phyloP scores from a whole-genome alignment of 2,329 filamentous ascomycete species.

The Diaporthe citriasiana region DNA sequence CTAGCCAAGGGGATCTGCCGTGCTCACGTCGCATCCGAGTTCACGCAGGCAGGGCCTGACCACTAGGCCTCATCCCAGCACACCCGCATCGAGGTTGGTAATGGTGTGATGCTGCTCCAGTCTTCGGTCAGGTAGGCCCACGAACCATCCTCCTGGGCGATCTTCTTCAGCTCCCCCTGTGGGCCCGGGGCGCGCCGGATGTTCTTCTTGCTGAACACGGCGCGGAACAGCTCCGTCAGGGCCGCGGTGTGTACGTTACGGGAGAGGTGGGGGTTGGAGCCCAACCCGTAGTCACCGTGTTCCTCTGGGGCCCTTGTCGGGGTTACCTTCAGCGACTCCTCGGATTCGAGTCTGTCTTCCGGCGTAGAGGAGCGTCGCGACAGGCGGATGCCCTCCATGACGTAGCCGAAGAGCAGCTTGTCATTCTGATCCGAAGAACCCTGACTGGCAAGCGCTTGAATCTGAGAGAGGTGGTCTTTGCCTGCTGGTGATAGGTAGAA shows the following conservation, averaged over 20 bases:
- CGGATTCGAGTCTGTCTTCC: slow-evolving; percentile 64
- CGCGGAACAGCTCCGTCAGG: slow-evolving; percentile 77
- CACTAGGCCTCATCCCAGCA: slow-evolving; percentile 47
- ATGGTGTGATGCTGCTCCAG: slow-evolving; percentile 59
- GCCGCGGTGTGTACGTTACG: slow-evolving; percentile 72
- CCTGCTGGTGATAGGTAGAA: slow-evolving; percentile 76
- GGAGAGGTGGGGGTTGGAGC: slow-evolving; percentile 74
- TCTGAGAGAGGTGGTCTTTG: slow-evolving; percentile 68
- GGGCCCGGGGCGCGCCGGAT: slow-evolving; percentile 72
- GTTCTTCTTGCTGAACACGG: slow-evolving; percentile 72
- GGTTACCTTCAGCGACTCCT: slow-evolving; percentile 69
- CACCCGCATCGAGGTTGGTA: slow-evolving; percentile 54
- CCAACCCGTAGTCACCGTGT: slow-evolving; percentile 76
- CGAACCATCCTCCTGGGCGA: slow-evolving; percentile 67
- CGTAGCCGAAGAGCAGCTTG: slow-evolving; percentile 76
- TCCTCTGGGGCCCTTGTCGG: slow-evolving; percentile 73
- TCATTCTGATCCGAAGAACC: slow-evolving; percentile 71
- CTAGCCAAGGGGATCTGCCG: slow-evolving; percentile 26
- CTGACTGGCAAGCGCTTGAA: slow-evolving; percentile 71
- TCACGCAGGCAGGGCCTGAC: neutral
- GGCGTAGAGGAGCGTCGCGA: slow-evolving; percentile 74
- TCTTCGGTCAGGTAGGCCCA: slow-evolving; percentile 77
- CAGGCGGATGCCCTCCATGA: slow-evolving; percentile 79
- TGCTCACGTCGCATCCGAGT: neutral
- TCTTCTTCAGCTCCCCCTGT: slow-evolving; percentile 77